Evolutionary conservation across 345 rosid species (phyloP), one percentile per base, ranked within the genome.

Genomic region (Hypericum androsaemum): DNA sequence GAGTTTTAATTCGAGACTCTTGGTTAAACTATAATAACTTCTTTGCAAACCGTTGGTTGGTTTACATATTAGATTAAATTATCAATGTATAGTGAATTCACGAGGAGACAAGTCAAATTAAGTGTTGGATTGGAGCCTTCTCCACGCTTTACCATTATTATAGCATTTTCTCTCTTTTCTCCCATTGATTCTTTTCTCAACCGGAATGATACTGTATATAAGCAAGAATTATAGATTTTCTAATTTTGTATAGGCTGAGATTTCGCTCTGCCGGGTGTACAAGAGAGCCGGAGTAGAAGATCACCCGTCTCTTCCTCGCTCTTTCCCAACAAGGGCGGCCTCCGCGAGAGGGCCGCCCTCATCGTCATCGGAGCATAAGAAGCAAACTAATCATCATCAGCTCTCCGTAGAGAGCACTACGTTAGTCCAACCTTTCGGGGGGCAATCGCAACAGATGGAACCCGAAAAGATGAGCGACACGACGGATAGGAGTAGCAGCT

Each of bases 281-380:
- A 90, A 87, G 68, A 75, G 98, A 59, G 74, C 95, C 16, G 98
- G 98, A 63, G 92, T 90, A 1, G 98, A 87, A 68, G 98, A 90
- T 63, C 88, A 82, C 58, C 88, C 87, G 7, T 82, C 95, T 1
- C 73, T 87, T 12, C 95, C 92, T 12, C 92, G 95, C 16, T 70
- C 78, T 10, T 70, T 75, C 47, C 72, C 84, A 1, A 71, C 86
- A 35, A 65, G 67, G 41, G 22, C 77, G 44, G 55, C 79, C 41
- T 64, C 77, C 6, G 68, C 84, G 38, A 32, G 56, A 32, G 54
- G 58, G 35, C 10, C 44, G 7, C 66, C 39, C 43, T 10, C 40
- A 0, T 22, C 32, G 4, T 10, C 40, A 0, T 22, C 32, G 4
- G 32, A 22, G 32, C 68, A 64, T 5, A 68, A 67, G 65, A 62